These are phyloP conservation scores for Globisporangium spinosum DNA, from an alignment of 352 stramenopile genomes.

Conservation along the genomic window DNA sequence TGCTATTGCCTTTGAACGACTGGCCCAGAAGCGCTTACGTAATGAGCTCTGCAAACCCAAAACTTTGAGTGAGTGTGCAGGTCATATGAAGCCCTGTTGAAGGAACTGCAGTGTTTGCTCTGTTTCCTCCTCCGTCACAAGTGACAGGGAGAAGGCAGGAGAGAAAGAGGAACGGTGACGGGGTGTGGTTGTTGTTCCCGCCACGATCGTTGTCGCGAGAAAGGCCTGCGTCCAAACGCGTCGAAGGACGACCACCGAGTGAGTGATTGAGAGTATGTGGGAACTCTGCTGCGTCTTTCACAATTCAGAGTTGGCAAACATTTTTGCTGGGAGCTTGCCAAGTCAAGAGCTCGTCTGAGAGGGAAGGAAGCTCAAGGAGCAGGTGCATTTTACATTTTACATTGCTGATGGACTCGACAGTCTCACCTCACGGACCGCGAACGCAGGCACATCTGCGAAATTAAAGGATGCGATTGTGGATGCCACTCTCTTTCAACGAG, in stretches of 20 bases:
- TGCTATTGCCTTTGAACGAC: neutral
- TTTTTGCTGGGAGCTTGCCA: neutral
- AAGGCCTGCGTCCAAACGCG: constrained; percentile 7
- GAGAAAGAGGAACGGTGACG: neutral
- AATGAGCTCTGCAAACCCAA: neutral
- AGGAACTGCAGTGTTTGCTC: neutral
- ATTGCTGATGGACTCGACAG: neutral
- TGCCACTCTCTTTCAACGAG: neutral
- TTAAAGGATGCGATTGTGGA: neutral
- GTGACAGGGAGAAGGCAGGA: neutral
- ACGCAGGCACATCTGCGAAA: neutral
- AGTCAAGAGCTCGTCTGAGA: neutral
- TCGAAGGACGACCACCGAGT: constrained; percentile 1
- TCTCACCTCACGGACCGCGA: neutral
- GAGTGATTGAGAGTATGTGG: neutral
- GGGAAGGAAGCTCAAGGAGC: neutral
- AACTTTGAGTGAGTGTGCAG: neutral
- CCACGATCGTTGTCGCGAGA: neutral
- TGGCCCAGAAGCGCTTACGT: neutral
- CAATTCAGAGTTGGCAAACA: neutral
- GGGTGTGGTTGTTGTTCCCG: neutral
- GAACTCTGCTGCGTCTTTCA: neutral
- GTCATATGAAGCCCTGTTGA: neutral
- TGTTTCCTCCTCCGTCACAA: neutral
- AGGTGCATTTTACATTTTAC: no score